Conservation (phyloP, 2,329 filamentous ascomycete species). For the Chaetothyriales sp. region DNA sequence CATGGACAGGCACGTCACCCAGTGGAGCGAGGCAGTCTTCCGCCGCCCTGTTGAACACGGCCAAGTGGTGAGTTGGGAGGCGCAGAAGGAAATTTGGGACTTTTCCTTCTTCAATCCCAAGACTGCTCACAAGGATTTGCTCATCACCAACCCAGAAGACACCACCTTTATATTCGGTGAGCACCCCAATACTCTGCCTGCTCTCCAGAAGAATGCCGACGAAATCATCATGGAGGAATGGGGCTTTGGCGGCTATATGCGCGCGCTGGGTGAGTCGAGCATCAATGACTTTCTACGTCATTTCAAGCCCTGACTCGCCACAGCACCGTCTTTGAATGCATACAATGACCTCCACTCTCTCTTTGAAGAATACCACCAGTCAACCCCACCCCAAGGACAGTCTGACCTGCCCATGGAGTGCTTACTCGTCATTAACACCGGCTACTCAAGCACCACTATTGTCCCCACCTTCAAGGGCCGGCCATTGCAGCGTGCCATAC, state of each 20-base stretch:
- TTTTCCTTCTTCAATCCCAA: constrained; percentile 64
- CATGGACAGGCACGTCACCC: constrained; percentile 56
- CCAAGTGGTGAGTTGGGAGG: constrained; percentile 93
- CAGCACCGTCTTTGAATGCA: constrained; percentile 62
- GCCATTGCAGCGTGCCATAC: constrained; percentile 65
- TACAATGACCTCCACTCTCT: constrained; percentile 64
- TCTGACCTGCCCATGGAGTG: constrained; percentile 53
- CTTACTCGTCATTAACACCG: constrained; percentile 77
- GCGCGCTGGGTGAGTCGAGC: constrained; percentile 50
- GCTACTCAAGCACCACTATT: constrained; percentile 84
- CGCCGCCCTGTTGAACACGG: constrained; percentile 86
- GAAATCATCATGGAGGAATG: constrained; percentile 98
- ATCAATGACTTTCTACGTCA: not conserved
- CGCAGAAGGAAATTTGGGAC: constrained; percentile 91
- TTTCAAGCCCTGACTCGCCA: constrained; percentile 1
- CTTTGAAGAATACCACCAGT: constrained; percentile 41
- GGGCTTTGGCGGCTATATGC: constrained; percentile 74
- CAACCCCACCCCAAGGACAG: constrained; percentile 20
- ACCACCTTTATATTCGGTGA: constrained; percentile 79
- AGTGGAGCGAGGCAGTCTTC: constrained; percentile 81
- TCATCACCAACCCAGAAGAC: constrained; percentile 50
- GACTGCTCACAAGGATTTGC: constrained; percentile 41
- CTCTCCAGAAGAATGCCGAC: constrained; percentile 77
- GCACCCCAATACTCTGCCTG: constrained; percentile 66
- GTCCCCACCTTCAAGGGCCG: constrained; percentile 72